These are phyloP conservation scores for Penicillium desertorum DNA, from an alignment of 495 filamentous ascomycete genomes.

Conservation along the genomic window DNA sequence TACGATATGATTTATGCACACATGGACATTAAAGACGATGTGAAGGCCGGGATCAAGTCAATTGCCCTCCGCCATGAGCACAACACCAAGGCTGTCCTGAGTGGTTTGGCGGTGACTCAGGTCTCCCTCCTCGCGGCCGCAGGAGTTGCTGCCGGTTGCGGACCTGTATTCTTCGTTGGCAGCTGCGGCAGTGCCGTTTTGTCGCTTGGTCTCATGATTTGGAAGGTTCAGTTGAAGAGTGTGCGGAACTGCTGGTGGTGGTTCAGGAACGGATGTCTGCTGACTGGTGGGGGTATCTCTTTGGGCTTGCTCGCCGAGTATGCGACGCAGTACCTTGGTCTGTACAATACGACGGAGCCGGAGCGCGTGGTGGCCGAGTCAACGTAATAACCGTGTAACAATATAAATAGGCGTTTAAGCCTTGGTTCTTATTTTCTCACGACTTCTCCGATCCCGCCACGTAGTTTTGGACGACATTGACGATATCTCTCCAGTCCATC, in stretches of 20 bases:
- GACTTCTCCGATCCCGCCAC: slow-evolving; percentile 13
- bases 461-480: slow-evolving; percentile 54
- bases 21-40: slow-evolving; percentile 96
- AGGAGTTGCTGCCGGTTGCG: slow-evolving; percentile 69
- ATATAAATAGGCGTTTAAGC: not conserved
- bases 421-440: not conserved
- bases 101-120: slow-evolving; percentile 71
- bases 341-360: slow-evolving; percentile 25
- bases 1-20: slow-evolving; percentile 99
- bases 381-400: slow-evolving; percentile 13
- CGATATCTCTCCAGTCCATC: slow-evolving; percentile 73
- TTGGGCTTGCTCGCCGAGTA: slow-evolving; percentile 66
- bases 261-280: slow-evolving; percentile 75
- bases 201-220: slow-evolving; percentile 84
- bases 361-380: slow-evolving; percentile 10
- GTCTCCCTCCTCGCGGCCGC: slow-evolving; percentile 76
- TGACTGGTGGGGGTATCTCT: slow-evolving; percentile 67
- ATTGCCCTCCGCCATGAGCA: slow-evolving; percentile 87
- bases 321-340: slow-evolving; percentile 35
- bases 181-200: slow-evolving; percentile 79
- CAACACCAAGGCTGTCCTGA: slow-evolving; percentile 82
- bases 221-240: slow-evolving; percentile 77
- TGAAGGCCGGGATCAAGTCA: slow-evolving; percentile 89
- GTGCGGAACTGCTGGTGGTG: slow-evolving; percentile 95
- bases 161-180: slow-evolving; percentile 80